Evolutionary conservation across 805 yeast genomes (phyloP).

Genomic region (Saccharomyces cerevisiae): DNA sequence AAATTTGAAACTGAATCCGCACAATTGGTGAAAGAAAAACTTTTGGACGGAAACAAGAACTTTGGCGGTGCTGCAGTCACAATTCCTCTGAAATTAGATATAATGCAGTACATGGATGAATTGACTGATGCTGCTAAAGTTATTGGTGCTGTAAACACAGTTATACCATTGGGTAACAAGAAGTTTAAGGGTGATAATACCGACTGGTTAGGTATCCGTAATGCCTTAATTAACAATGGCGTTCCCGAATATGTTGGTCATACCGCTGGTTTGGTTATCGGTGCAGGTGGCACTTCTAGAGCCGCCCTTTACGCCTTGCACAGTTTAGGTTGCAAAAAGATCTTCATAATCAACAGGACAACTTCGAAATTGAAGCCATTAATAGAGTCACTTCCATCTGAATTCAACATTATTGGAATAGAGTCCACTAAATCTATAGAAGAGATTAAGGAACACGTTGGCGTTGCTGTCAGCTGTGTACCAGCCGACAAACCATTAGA

Average conservation of each 20-base stretch:
- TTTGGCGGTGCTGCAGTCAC: conserved; percentile 96
- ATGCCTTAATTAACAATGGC: conserved; percentile 58
- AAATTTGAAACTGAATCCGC: conserved; percentile 63
- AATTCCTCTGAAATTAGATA: conserved; percentile 82
- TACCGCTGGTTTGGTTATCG: conserved; percentile 69
- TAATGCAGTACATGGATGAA: conserved; percentile 56
- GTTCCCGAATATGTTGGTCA: conserved; percentile 37
- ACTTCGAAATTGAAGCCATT: conserved; percentile 52
- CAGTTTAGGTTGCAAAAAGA: conserved; percentile 64
- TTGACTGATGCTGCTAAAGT: conserved; percentile 65
- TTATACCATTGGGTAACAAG: conserved; percentile 45
- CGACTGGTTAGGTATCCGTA: conserved; percentile 84
- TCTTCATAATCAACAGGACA: conserved; percentile 79
- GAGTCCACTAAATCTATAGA: conserved; percentile 41
- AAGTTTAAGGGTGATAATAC: conserved; percentile 79
- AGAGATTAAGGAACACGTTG: conserved; percentile 35
- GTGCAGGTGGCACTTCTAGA: conserved; percentile 96
- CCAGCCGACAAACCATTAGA: conserved; percentile 77
- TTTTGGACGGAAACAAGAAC: conserved; percentile 37
- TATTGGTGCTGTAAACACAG: conserved; percentile 95
- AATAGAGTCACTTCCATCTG: conserved; percentile 49
- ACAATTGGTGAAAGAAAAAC: conserved; percentile 41
- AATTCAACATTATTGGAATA: conserved; percentile 51
- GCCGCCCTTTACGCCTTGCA: conserved; percentile 87
- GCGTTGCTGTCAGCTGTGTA: conserved; percentile 66